phyloP scores from a whole-genome alignment of 2,329 filamentous ascomycete species.

The Ramularia collo-cygni region DNA sequence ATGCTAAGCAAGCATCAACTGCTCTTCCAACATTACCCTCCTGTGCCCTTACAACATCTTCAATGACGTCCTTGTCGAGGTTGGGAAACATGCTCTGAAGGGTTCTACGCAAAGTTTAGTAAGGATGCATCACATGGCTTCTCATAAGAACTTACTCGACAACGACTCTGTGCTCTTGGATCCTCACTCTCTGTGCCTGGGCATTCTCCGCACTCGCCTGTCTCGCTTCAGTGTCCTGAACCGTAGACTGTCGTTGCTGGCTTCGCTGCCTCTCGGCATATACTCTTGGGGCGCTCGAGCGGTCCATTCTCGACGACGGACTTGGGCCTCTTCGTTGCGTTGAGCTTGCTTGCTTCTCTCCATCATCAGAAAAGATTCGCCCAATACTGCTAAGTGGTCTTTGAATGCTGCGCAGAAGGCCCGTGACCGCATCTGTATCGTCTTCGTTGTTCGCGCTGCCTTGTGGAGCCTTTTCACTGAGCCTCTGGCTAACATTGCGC shows the following conservation, averaged over 20 bases:
- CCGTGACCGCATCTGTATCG: conserved; percentile 74
- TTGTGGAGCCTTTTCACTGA: conserved; percentile 17
- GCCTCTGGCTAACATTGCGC: conserved; percentile 48
- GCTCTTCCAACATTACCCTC: conserved; percentile 59
- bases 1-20: conserved; percentile 43
- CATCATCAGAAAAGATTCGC: conserved; percentile 80
- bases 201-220: conserved; percentile 87
- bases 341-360: conserved; percentile 12
- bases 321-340: conserved; percentile 35
- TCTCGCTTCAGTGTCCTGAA: conserved; percentile 80
- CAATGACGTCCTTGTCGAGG: conserved; percentile 87
- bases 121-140: no score
- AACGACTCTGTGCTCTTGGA: conserved; percentile 79
- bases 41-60: conserved; percentile 93
- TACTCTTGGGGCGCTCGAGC: conserved; percentile 18
- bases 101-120: conserved; percentile 45
- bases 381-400: conserved; percentile 85
- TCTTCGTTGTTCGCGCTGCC: conserved; percentile 42
- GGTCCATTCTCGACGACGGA: conserved; percentile 29
- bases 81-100: conserved; percentile 95
- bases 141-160: conserved; percentile 54
- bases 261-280: conserved; percentile 17
- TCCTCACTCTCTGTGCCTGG: conserved; percentile 74
- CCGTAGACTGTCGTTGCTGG: conserved; percentile 49
- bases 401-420: conserved; percentile 83